Evolutionary conservation across 805 yeast species (phyloP), one percentile per base, ranked within the genome.

Genomic region (Lipomyces sp.): DNA sequence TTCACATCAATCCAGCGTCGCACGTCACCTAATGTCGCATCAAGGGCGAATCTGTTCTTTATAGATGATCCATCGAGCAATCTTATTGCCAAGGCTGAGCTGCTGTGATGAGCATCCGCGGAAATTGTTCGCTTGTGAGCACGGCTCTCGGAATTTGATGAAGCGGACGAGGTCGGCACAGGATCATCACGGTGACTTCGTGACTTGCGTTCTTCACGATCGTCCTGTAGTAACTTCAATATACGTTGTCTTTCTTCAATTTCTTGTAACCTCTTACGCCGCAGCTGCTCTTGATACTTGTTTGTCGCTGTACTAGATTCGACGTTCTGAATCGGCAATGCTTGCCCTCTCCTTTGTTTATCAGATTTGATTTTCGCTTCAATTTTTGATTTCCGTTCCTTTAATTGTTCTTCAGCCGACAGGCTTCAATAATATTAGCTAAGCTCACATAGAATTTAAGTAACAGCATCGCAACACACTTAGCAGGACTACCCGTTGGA

Each of bases 31-130:
- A 91, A 78, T 0, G 85, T 83, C 10, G 82, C 80, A 1, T 71
- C 65, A 0, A 83, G 75, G 0, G 73, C 66, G 71, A 90, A 90
- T 30, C 80, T 80, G 57, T 85, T 82, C 63, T 81, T 83, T 2
- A 88, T 64, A 0, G 89, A 79, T 11, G 80, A 78, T 0, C 96
- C 94, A 76, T 90, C 89, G 57, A 90, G 82, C 50, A 89, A 78
- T 71, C 90, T 85, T 11, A 91, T 80, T n/a, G 85, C 83, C 11
- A 88, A 76, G 0, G 81, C 75, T 69, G 90, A 69, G 69, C 79
- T 65, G 63, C 73, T 35, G 64, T 59, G 69, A 69, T 63, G 60
- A 15, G 48, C 32, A 37, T 65, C 68, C 32, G 56, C 30, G 5
- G 61, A 45, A 10, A n/a, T 32, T 13, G 24, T n/a, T 30, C 60